A percentile compares a stretch with the other conserved stretches of the same genome.
These are phyloP conservation scores for Aspergillus caelatus DNA, from an alignment of 2,329 filamentous ascomycete genomes.

Conservation along the genomic window DNA sequence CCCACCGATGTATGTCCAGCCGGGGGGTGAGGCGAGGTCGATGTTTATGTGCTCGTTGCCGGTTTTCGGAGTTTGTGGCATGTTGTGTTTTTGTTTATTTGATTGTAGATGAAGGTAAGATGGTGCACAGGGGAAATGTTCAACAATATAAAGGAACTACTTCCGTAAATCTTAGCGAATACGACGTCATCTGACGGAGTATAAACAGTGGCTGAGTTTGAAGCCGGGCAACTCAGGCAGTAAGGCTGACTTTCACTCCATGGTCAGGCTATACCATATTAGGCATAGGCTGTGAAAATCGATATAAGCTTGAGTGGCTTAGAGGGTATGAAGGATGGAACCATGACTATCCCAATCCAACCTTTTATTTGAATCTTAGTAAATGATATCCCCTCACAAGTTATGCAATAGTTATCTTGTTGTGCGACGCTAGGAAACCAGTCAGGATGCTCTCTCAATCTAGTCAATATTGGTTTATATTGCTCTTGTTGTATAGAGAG, in stretches of 20 bases:
- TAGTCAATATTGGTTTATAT: too few relatives aligned
- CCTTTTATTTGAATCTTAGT: neutral
- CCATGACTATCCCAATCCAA: neutral
- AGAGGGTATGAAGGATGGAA: neutral
- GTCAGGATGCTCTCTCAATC: too few relatives aligned
- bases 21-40: conserved; percentile 20
- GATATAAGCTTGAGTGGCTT: neutral
- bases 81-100: neutral
- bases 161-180: too few relatives aligned
- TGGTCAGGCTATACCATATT: neutral
- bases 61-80: neutral
- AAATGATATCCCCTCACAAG: neutral
- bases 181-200: neutral
- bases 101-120: neutral
- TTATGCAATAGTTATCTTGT: neutral
- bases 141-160: neutral
- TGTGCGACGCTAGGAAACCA: too few relatives aligned
- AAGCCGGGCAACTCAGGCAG: neutral
- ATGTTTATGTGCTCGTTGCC: conserved; percentile 5
- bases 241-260: too few relatives aligned
- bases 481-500: too few relatives aligned
- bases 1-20: conserved; percentile 19
- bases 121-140: neutral
- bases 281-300: neutral
- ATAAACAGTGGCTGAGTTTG: neutral